Percentiles rank a stretch among this genome's conserved stretches.
phyloP scores from a whole-genome alignment of 768 basidiomycete species.

The Gloeophyllum trabeum region DNA sequence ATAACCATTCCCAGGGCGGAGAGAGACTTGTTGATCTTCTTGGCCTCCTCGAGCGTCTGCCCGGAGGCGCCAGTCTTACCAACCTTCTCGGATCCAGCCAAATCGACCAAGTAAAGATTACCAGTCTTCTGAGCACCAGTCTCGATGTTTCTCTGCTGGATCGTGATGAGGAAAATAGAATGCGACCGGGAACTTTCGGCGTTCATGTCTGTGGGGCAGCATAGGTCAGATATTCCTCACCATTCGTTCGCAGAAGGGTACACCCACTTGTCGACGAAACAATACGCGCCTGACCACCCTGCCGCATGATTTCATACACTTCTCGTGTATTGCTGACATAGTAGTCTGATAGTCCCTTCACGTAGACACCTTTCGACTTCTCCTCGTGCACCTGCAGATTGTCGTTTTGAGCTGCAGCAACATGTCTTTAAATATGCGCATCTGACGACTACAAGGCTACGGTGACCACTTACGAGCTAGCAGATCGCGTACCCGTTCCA shows the following conservation, averaged over 20 bases:
- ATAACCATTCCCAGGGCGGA: slow-evolving; percentile 99
- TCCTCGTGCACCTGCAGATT: slow-evolving; percentile 98
- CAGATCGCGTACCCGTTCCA: slow-evolving; percentile 91
- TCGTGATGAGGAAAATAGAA: slow-evolving; percentile 96
- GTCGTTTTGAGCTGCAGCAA: slow-evolving; percentile 79
- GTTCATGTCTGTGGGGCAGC: slow-evolving; percentile 76
- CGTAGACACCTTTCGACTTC: slow-evolving; percentile 94
- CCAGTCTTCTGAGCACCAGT: slow-evolving; percentile 94
- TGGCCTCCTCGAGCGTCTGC: slow-evolving; percentile 97
- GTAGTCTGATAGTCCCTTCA: slow-evolving; percentile 94
- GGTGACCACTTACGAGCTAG: slow-evolving; percentile 68
- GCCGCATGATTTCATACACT: slow-evolving; percentile 98
- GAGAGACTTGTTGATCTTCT: slow-evolving; percentile 99
- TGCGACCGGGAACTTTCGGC: slow-evolving; percentile 98
- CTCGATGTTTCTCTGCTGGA: slow-evolving; percentile 94
- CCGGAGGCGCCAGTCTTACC: slow-evolving; percentile 99
- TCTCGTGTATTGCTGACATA: slow-evolving; percentile 94
- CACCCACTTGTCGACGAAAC: slow-evolving; percentile 86
- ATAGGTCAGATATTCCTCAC: slow-evolving; percentile 6
- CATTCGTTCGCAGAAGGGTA: not conserved
- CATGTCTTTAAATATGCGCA: slow-evolving; percentile 12
- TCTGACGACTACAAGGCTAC: slow-evolving; percentile 6
- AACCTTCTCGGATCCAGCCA: slow-evolving; percentile 98
- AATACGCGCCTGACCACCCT: slow-evolving; percentile 83
- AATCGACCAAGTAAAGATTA: slow-evolving; percentile 93